phyloP scores from a whole-genome alignment of 1,139 yeast species.

The Sugiyamaella sp. region DNA sequence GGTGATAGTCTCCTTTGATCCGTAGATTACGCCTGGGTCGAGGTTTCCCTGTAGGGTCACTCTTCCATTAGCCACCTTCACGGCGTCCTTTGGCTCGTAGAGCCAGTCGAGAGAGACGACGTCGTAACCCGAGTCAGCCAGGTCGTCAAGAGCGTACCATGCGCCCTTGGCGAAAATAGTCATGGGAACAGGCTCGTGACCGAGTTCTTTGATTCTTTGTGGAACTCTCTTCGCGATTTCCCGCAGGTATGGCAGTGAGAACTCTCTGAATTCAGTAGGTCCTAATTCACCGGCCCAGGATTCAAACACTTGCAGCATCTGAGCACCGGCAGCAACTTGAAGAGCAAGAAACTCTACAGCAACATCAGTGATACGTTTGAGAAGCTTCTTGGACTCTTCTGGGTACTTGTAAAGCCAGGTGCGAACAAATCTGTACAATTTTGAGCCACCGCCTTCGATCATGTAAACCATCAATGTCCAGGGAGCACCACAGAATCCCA shows the following conservation, averaged over 20 bases:
- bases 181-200: constrained; percentile 76
- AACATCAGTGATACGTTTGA: constrained; percentile 82
- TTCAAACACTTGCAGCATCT: constrained; percentile 93
- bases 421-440: constrained; percentile 86
- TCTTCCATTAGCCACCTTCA: constrained; percentile 72
- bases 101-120: constrained; percentile 92
- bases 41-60: constrained; percentile 92
- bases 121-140: constrained; percentile 84
- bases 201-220: constrained; percentile 66
- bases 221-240: constrained; percentile 77
- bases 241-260: constrained; percentile 82
- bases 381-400: constrained; percentile 66
- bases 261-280: constrained; percentile 83
- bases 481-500: constrained; percentile 97
- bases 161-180: constrained; percentile 96
- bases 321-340: constrained; percentile 97
- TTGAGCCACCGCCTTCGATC: constrained; percentile 97
- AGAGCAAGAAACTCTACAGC: constrained; percentile 91
- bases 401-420: constrained; percentile 89
- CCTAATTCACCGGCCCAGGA: constrained; percentile 98
- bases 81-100: constrained; percentile 84
- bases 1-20: constrained; percentile 78
- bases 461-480: constrained; percentile 96
- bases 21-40: constrained; percentile 94
- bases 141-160: constrained; percentile 91